Evolutionary conservation across 371 early-diverging fungal species (phyloP).

Genomic region (Parasitella parasitica): DNA sequence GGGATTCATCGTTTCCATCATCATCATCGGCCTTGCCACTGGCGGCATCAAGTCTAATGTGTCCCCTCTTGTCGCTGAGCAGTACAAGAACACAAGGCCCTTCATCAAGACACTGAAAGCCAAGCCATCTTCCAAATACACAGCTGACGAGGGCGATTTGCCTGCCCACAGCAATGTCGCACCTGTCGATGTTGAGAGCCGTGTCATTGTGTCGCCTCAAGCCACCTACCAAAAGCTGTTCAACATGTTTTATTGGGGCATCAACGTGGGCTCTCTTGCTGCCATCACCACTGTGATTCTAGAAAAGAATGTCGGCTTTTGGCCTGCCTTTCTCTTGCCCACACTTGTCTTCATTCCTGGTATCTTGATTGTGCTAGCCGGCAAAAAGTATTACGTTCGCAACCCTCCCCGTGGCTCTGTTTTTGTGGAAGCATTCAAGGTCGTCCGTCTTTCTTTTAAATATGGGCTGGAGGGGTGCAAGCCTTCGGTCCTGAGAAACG

Average conservation of each 20-base stretch:
- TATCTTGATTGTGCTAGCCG: constrained; percentile 58
- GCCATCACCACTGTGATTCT: constrained; percentile 60
- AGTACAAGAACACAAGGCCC: constrained; percentile 32
- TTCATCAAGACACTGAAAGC: constrained; percentile 37
- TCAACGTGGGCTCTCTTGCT: constrained; percentile 67
- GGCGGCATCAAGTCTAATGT: constrained; percentile 57
- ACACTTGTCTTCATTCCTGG: constrained; percentile 68
- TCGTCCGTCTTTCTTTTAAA: constrained; percentile 31
- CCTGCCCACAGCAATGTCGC: constrained; percentile 12
- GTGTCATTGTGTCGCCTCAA: constrained; percentile 43
- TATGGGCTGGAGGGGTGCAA: constrained; percentile 44
- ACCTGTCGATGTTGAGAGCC: constrained; percentile 3
- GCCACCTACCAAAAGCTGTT: constrained; percentile 52
- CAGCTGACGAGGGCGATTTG: constrained; percentile 34
- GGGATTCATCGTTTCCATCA: constrained; percentile 62
- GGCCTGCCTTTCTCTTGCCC: constrained; percentile 72
- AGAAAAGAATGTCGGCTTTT: constrained; percentile 57
- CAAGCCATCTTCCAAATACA: constrained; percentile 41
- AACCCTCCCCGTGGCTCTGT: constrained; percentile 66
- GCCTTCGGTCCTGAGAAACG: constrained; percentile 26
- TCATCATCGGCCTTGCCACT: constrained; percentile 69
- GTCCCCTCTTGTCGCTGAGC: constrained; percentile 48
- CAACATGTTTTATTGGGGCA: constrained; percentile 75
- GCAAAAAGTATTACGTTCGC: constrained; percentile 58
- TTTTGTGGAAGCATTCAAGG: constrained; percentile 42